phyloP scores from a whole-genome alignment of 139 green algal species.

The Ostreobium quekettii region DNA sequence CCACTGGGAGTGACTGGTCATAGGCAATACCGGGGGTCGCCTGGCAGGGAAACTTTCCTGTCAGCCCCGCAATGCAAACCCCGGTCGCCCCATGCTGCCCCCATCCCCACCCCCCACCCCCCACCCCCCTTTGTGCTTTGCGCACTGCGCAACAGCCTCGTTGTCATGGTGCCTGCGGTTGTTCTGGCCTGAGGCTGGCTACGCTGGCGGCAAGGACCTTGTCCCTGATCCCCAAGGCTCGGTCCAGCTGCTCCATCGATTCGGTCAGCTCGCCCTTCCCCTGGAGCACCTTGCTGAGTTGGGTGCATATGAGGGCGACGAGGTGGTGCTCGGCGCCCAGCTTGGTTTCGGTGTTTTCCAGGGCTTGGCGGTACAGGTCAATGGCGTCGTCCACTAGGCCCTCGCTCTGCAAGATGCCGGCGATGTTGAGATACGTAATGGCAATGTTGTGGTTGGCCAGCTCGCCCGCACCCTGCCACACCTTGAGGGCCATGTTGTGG shows the following conservation, averaged over 20 bases:
- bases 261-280: background rate
- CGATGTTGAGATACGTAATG: background rate
- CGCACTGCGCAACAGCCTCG: too few relatives aligned
- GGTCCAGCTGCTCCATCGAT: background rate
- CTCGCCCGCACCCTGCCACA: background rate
- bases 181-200: background rate
- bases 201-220: background rate
- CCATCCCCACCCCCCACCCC: too few relatives aligned
- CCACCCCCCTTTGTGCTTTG: too few relatives aligned
- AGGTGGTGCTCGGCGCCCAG: background rate
- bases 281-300: background rate
- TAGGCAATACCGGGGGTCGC: too few relatives aligned
- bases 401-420: background rate
- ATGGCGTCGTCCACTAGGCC: background rate
- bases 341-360: background rate
- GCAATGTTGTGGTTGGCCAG: background rate
- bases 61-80: too few relatives aligned
- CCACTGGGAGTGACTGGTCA: too few relatives aligned
- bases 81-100: too few relatives aligned
- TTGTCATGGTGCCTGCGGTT: background rate
- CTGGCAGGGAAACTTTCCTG: too few relatives aligned
- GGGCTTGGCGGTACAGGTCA: background rate
- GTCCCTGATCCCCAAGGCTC: background rate
- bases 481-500: background rate
- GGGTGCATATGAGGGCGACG: background rate